Base-by-base conservation (phyloP, 208 protist species). In the Strigomonas oncopelti region DNA sequence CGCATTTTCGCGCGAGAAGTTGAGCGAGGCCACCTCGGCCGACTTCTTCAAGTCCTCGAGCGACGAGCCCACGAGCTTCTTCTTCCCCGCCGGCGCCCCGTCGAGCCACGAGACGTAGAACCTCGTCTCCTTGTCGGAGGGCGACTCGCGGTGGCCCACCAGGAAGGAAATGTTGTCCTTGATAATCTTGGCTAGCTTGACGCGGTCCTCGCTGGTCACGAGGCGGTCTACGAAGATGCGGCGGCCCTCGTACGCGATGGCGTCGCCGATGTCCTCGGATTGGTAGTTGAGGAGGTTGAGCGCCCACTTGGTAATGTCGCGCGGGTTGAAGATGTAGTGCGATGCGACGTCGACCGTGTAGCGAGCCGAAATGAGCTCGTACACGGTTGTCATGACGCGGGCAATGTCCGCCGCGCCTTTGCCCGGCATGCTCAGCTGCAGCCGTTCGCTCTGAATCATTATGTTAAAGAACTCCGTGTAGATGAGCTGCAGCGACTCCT, bases 291-390 rank as follows among this genome's bases (percentile, higher is more conserved):
- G 75, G 65, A 98, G 69, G 58, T 94, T 93, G 42, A 97, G 65
- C 18, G 90, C 85, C 96, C 97, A 98, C 67, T 81, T 82, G 24
- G 97, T 99, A 20, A 99, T 72, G 67, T 99, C 97, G 63, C 97
- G 96, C 25, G 97, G 98, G 52, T 97, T 98, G 75, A 99, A 99
- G 65, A 98, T 78, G 85, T 99, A 99, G 75, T 99, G 98, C 22
- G 94, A 93, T 27, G 95, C 86, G 22, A 95, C 83, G 75, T 99
- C 97, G 0, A 96, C 87, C 13, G 94, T 97, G 75, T 93, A 99
- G 38, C 87, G 81, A n/a, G 74, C 71, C 22, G 77, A 53, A 31
- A 98, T 85, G 20, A 77, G 71, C 69, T 97, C 88, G 78, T 98
- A 99, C 5, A 99, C 82, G 29, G 88, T 92, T 13, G 97, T 92